Evolutionary conservation across 208 protist genomes (phyloP).

Genomic region (Trypanosoma melophagium): DNA sequence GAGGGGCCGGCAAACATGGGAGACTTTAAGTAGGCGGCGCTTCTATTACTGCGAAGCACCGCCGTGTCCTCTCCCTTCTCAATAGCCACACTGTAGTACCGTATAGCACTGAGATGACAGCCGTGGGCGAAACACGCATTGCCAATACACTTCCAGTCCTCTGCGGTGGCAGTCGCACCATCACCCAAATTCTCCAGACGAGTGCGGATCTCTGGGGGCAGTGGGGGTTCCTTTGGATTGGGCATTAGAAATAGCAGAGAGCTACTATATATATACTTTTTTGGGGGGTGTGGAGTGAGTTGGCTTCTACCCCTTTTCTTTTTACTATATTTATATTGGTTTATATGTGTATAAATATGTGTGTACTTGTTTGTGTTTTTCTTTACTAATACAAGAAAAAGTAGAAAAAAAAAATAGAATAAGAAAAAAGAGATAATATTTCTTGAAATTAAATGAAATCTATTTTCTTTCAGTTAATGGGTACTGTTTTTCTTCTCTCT

Average conservation of each 20-base stretch:
- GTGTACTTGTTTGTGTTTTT: no score
- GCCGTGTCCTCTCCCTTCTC: constrained; percentile 53
- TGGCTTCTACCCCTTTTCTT: no score
- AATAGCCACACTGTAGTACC: constrained; percentile 82
- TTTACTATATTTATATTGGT: no score
- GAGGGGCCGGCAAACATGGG: constrained; percentile 65
- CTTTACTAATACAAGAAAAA: no score
- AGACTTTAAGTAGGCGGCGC: constrained; percentile 79
- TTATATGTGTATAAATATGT: no score
- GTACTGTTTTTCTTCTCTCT: no score
- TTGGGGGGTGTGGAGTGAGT: no score
- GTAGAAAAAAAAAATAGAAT: no score
- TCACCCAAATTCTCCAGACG: constrained; percentile 31
- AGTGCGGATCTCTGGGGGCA: constrained; percentile 39
- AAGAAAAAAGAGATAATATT: no score
- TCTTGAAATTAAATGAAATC: no score
- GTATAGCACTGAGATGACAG: constrained; percentile 73
- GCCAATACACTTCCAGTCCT: constrained; percentile 74
- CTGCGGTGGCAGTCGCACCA: constrained; percentile 18
- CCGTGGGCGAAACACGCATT: constrained; percentile 74
- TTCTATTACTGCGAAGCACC: constrained; percentile 86
- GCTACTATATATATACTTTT: no score
- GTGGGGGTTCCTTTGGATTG: constrained; percentile 41
- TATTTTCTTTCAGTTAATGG: no score
- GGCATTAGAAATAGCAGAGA: constrained; percentile 22